Evolutionary conservation across 1,284 basidiomycete species (phyloP), one percentile per base, ranked within the genome.

Genomic region (Jaminaea rosea): DNA sequence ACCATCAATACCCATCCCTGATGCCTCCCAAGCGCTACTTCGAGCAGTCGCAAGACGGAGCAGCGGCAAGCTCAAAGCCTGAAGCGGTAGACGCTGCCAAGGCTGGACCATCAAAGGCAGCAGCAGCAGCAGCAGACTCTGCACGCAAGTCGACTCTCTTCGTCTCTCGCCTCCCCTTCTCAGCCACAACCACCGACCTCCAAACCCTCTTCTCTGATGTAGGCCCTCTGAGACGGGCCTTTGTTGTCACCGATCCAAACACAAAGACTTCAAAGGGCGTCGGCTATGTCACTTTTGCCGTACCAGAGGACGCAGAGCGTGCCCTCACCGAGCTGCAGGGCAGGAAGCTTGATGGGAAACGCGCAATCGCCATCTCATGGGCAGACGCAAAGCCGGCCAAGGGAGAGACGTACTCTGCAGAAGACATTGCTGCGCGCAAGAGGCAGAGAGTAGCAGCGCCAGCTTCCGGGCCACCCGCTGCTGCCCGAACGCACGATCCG

Each of bases 221-320:
- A 58, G 94, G 91, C 1, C 94, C 93, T 10, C 84, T 98, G 19
- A 82, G 90, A 44, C 85, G 87, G 31, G 93, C 91, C 0, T 98
- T 99, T 71, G 84, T 99, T 1, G 93, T 97, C 10, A 83, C 84
- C 3, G 85, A 88, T 57, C 81, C 81, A 44, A 84, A 55, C 29
- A 83, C 85, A 0, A 85, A 87, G 32, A 80, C 84, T 26, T 92
- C 89, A 3, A 96, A 96, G 74, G 94, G 93, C 62, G 90, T 97
- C n/a, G 93, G 93, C 56, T 98, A 97, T 75, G 89, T 97, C 55
- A 86, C 89, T 0, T 98, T 92, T 76, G 84, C 91, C 1, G 80
- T 90, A 58, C 81, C 80, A 50, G 87, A 94, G 65, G 94, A 98
- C 77, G 94, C 92, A 10, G 53, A 57, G 31, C 57, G 58, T 15